Base-by-base conservation (phyloP, 768 basidiomycete genomes). In the Mycena rebaudengoi region DNA sequence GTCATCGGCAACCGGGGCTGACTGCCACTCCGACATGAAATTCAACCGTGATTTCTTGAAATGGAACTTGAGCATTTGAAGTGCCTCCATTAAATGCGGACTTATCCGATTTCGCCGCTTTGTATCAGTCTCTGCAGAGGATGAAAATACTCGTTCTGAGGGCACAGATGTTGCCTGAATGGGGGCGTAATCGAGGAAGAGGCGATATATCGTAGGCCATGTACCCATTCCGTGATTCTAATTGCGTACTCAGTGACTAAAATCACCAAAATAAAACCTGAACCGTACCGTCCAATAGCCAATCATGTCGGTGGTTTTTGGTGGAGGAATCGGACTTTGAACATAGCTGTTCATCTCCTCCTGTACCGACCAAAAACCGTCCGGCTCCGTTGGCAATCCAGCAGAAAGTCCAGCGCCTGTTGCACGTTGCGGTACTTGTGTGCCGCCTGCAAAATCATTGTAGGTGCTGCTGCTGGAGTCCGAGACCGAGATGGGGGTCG, bases 151-250 rank as follows among this genome's bases (percentile, higher is more conserved):
- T 33, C 33, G 50, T 54, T 54, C 52, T 40, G 52, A 54, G 40
- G 52, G 52, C 37, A 54, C 52, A 54, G 52, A 54, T 54, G 52
- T 54, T 41, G 52, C 52, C 40, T 52, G 50, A 35, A 39, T 39
- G 32, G 50, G 50, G 33, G 50, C 50, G 50, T 37, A 52, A 52
- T 52, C 50, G 33, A 52, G 35, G 35, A 52, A 52, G 33, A 52
- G 32, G 21, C 35, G 50, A 52, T 52, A 52, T 37, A 52, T 52
- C 23, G 33, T 35, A 39, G 50, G 50, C 50, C 50, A 52, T 52
- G 50, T 52, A 39, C 32, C 33, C 50, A 52, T 35, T 52, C 50
- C 35, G 50, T 52, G 50, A 39, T 37, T 49, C 48, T 49, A 49
- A 49, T 49, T 49, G 48, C 48, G 28, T 48, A 33, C 32, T 21